These are phyloP conservation scores for Lentinus polychrous DNA, from an alignment of 1,284 basidiomycete species.

Conservation along the genomic window DNA sequence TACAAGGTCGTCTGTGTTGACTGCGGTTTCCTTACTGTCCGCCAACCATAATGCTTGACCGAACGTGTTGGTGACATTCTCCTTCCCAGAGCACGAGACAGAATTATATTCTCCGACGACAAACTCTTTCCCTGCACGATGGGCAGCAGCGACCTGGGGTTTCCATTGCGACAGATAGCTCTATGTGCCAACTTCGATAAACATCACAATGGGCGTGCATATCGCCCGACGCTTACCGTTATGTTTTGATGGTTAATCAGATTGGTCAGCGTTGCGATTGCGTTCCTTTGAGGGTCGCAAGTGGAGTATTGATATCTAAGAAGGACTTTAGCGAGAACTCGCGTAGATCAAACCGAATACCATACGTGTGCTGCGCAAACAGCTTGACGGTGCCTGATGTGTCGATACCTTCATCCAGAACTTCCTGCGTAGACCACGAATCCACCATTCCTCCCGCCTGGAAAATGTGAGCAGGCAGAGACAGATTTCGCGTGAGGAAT, in stretches of 20 bases:
- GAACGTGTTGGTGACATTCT: conserved; percentile 31
- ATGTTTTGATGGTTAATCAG: conserved; percentile 30
- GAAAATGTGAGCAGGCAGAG: conserved; percentile 23
- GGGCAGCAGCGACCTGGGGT: conserved; percentile 29
- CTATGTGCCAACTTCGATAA: not conserved
- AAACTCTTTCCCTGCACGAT: conserved; percentile 24
- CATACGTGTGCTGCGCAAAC: conserved; percentile 29
- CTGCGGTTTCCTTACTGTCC: conserved; percentile 20
- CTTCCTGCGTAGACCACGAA: conserved; percentile 24
- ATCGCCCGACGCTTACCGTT: conserved; percentile 17
- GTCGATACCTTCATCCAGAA: conserved; percentile 26
- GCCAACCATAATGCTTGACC: conserved; percentile 31
- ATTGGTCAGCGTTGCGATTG: conserved; percentile 27
- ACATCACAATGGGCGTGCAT: too few species aligned
- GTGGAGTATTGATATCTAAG: conserved; percentile 32
- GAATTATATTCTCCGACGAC: conserved; percentile 31
- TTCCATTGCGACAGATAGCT: conserved; percentile 28
- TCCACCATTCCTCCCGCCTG: conserved; percentile 27
- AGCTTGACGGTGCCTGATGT: conserved; percentile 21
- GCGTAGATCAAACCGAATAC: not conserved
- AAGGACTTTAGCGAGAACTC: not conserved
- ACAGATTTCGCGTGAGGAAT: conserved; percentile 20
- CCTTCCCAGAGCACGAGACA: conserved; percentile 30
- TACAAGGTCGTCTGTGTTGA: not conserved
- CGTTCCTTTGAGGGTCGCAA: conserved; percentile 28